phyloP scores from a whole-genome alignment of 257 asterid genomes.

The Fraxinus anomala region DNA sequence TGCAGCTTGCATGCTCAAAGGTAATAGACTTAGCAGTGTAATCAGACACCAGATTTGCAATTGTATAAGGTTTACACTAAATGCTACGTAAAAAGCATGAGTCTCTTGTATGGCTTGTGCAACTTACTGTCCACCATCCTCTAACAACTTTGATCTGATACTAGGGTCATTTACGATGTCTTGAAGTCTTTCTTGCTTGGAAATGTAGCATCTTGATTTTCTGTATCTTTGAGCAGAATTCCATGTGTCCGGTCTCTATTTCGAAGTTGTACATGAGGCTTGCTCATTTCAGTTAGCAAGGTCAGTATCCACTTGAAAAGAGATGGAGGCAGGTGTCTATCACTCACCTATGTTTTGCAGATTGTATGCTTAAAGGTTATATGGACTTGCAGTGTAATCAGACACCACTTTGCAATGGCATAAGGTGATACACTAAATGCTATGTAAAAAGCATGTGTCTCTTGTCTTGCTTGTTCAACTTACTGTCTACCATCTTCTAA shows the following conservation, averaged over 20 bases:
- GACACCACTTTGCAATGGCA: constrained; percentile 17
- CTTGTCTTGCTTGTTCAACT: constrained; percentile 14
- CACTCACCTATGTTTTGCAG: background rate
- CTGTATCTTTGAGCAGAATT: background rate
- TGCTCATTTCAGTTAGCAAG: constrained; percentile 20
- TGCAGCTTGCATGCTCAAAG: constrained; percentile 19
- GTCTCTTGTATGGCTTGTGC: constrained; percentile 12
- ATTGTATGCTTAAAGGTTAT: constrained; percentile 23
- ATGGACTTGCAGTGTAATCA: constrained; percentile 13
- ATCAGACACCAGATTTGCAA: constrained; percentile 22
- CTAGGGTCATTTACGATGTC: background rate
- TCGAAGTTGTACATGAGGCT: background rate
- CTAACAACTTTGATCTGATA: constrained; percentile 19
- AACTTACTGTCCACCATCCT: constrained; percentile 16
- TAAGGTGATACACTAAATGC: constrained; percentile 20
- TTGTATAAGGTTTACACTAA: constrained; percentile 13
- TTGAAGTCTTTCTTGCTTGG: background rate
- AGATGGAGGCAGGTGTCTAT: constrained; percentile 18
- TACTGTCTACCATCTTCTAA: constrained; percentile 14
- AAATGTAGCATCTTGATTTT: background rate
- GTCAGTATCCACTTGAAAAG: constrained; percentile 26
- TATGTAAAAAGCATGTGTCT: background rate
- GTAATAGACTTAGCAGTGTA: constrained; percentile 24
- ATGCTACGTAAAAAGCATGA: constrained; percentile 11
- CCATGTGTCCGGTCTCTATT: background rate